Evolutionary conservation across 495 filamentous ascomycete genomes (phyloP).

Genomic region (Pyronema omphalodes): DNA sequence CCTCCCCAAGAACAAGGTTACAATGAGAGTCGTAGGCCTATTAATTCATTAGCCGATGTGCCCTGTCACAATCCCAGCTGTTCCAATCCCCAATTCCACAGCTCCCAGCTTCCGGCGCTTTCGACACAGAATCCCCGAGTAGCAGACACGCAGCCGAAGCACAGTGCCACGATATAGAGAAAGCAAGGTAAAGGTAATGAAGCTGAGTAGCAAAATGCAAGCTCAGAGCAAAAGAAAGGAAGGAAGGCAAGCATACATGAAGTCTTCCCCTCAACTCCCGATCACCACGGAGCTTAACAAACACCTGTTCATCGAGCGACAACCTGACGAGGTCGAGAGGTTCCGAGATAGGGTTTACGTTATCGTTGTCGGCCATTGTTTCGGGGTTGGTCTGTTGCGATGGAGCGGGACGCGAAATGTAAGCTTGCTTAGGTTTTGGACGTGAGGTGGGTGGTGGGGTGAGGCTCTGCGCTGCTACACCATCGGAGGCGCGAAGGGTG

Average conservation of each 20-base stretch:
- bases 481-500: too few relatives aligned
- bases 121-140: too few relatives aligned
- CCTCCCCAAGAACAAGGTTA: constrained; percentile 93
- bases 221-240: not conserved
- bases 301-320: constrained; percentile 84
- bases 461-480: not conserved
- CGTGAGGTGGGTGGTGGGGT: not conserved
- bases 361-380: constrained; percentile 19
- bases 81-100: not conserved
- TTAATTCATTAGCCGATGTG: constrained; percentile 3
- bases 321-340: constrained; percentile 79
- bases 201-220: not conserved
- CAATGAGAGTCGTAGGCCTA: constrained; percentile 98
- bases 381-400: not conserved
- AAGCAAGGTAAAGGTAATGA: not conserved
- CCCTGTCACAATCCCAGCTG: not conserved
- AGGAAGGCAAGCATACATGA: constrained; percentile 59
- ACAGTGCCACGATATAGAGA: not conserved
- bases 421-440: not conserved
- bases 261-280: constrained; percentile 86
- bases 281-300: constrained; percentile 90
- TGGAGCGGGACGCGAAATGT: not conserved
- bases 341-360: constrained; percentile 19
- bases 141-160: too few relatives aligned
- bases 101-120: not conserved